These are phyloP conservation scores for Naematelia encephala DNA, from an alignment of 768 basidiomycete genomes.

Conservation along the genomic window DNA sequence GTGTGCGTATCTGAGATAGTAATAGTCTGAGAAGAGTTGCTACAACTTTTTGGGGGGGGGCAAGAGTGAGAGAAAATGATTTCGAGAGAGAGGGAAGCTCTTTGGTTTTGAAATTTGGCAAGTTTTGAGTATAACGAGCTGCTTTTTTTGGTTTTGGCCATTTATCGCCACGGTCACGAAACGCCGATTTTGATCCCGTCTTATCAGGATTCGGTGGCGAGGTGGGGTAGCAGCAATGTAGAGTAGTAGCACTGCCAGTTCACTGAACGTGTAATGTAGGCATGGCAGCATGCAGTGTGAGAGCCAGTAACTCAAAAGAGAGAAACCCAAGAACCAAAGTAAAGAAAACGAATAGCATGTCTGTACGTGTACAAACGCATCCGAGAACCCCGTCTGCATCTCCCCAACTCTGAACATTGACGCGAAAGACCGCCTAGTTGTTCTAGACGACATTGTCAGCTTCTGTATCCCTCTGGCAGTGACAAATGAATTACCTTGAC, in stretches of 20 bases:
- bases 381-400: not conserved
- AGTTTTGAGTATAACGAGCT: not conserved
- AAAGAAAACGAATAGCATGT: conserved; percentile 1
- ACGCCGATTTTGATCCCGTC: conserved; percentile 3
- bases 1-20: not conserved
- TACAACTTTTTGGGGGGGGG: not conserved
- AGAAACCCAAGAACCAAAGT: not conserved
- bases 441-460: conserved; percentile 27
- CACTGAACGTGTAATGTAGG: not conserved
- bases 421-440: conserved; percentile 31
- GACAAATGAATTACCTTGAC: conserved; percentile 63
- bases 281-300: not conserved
- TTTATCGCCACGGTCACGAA: not conserved
- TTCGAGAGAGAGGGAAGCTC: not conserved
- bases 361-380: conserved; percentile 4
- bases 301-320: not conserved
- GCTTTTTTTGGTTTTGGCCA: no score
- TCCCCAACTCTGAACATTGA: not conserved
- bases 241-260: no score
- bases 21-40: not conserved
- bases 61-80: not conserved
- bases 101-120: not conserved
- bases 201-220: conserved; percentile 1
- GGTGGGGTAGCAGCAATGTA: no score
- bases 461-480: no score